Evolutionary conservation across 441 rosid species (phyloP), one percentile per base, ranked within the genome.

Genomic region (Sinapis alba): DNA sequence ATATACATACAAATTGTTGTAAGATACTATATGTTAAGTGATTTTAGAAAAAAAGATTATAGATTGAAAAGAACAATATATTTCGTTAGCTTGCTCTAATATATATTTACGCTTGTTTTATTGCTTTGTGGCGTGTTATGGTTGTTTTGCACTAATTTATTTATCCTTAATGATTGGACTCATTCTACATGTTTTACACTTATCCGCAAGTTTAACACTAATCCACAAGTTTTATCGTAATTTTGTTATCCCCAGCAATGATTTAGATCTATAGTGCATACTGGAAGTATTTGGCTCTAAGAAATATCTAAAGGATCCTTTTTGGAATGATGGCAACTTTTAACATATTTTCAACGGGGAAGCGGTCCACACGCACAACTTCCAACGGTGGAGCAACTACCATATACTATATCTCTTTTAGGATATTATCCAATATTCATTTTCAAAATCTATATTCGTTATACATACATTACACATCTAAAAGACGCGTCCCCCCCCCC

Each of bases 361-460:
- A 60, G 36, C 80, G 80, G 77, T 72, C 80, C 80, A 77, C 80
- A 60, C 77, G 80, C 80, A 72, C 80, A 77, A 77, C 73, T 60
- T 60, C 77, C 77, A 66, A 61, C 76, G 68, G 80, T 77, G 80
- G 80, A 71, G 77, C 80, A 77, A 77, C 69, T 60, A 59, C 80
- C 72, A 71, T 71, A 77, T 71, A 77, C 30, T 36, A 26, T 71
- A 62, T 76, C 66, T 58, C 75, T 23, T 76, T 57, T 64, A 45
- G 54, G 56, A 76, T 76, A 76, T 70, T 51, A 70, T 70, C 76
- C 67, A 70, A 63, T 76, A 77, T 65, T 56, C 41, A 62, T 53
- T 7, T 26, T 5, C 59, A 61, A 51, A 66, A 51, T 19, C 28
- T 23, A 18, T 68, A 62, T 53, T 21, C 26, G 2, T 32, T 60